A percentile compares a stretch with the other conserved stretches of the same genome.
Evolutionary conservation across 805 yeast genomes (phyloP).

Genomic region (Kodamaea kakaduensis): DNA sequence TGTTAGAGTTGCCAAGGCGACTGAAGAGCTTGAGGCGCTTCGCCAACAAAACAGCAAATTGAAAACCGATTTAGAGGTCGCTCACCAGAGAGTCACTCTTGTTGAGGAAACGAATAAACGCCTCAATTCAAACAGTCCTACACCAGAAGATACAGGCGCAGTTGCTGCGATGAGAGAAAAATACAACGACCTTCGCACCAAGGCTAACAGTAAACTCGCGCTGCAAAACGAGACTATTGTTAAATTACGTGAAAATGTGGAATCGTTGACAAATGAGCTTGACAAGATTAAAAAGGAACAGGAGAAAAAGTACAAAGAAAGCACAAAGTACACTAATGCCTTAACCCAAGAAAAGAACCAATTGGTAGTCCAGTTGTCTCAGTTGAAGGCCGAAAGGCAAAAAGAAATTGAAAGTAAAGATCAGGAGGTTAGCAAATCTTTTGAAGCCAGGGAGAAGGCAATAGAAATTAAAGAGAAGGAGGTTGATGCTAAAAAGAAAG

Average conservation of each 20-base stretch:
- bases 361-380: slow-evolving; percentile 15
- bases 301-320: slow-evolving; percentile 10
- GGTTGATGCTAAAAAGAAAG: slow-evolving; percentile 8
- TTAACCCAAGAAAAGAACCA: slow-evolving; percentile 15
- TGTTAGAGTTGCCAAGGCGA: slow-evolving; percentile 26
- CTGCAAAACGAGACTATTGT: slow-evolving; percentile 24
- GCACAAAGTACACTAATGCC: slow-evolving; percentile 4
- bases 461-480: slow-evolving; percentile 8
- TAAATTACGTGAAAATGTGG: slow-evolving; percentile 22
- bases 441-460: too few relatives aligned
- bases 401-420: slow-evolving; percentile 15
- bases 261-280: slow-evolving; percentile 21
- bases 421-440: neutral
- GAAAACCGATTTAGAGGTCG: slow-evolving; percentile 41
- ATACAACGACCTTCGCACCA: slow-evolving; percentile 26
- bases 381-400: slow-evolving; percentile 24
- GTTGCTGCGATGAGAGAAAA: slow-evolving; percentile 28
- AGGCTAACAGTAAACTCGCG: slow-evolving; percentile 23
- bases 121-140: slow-evolving; percentile 43
- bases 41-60: slow-evolving; percentile 35
- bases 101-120: slow-evolving; percentile 53
- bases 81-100: slow-evolving; percentile 45
- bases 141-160: slow-evolving; percentile 29
- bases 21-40: slow-evolving; percentile 42
- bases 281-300: slow-evolving; percentile 12